Conservation (phyloP, 139 green algal genomes). For the Parachlorella kessleri region DNA sequence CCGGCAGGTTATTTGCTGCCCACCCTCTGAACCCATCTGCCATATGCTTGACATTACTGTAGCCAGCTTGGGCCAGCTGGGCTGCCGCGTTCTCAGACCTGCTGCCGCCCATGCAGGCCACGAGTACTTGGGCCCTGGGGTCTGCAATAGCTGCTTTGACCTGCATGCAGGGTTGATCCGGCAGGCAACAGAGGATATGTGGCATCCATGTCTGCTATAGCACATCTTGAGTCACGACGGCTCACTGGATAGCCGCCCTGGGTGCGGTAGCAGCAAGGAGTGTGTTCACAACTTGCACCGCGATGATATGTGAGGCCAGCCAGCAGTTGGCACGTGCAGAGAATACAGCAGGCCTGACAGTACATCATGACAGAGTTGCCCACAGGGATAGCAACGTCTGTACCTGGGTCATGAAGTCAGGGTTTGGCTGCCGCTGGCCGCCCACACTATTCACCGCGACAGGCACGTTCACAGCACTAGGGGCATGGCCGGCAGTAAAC, state of each 20-base stretch:
- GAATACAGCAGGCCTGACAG: not conserved
- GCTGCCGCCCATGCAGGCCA: slow-evolving; percentile 25
- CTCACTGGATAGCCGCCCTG: no score
- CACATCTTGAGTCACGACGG: no score
- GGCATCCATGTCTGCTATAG: no score
- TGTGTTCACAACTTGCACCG: not conserved
- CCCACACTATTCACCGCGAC: slow-evolving; percentile 30
- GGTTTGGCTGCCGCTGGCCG: slow-evolving; percentile 15
- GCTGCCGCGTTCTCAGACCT: slow-evolving; percentile 4
- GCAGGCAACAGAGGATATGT: not conserved
- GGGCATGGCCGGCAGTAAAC: slow-evolving; percentile 27
- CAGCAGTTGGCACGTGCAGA: not conserved
- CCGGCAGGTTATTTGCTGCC: no score
- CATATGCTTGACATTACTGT: slow-evolving; percentile 28
- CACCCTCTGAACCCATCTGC: slow-evolving; percentile 19
- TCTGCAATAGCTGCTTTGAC: slow-evolving; percentile 17
- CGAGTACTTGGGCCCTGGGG: not conserved
- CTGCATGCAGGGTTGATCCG: not conserved
- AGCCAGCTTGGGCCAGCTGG: slow-evolving; percentile 20
- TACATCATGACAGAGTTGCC: not conserved
- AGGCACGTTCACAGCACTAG: slow-evolving; percentile 35
- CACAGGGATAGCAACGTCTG: not conserved
- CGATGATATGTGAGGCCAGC: not conserved
- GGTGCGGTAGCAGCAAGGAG: not conserved
- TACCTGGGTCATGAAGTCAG: slow-evolving; percentile 19